Evolutionary conservation across 2,329 filamentous ascomycete species (phyloP).

Genomic region (Bipolaris oryzae): DNA sequence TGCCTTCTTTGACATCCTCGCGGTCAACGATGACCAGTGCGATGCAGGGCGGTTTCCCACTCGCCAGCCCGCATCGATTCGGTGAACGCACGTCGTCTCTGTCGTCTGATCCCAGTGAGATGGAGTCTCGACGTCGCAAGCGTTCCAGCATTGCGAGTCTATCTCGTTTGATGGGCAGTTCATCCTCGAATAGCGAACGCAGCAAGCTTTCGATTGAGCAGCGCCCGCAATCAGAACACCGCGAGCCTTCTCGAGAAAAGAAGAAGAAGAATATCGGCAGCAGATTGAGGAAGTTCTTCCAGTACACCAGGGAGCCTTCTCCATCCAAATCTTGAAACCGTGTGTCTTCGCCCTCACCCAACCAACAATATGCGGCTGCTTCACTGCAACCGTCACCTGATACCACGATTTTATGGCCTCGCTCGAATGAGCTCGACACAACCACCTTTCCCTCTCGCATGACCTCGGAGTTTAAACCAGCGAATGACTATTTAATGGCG

Average conservation of each 20-base stretch:
- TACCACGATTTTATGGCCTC: conserved; percentile 46
- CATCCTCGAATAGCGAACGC: conserved; percentile 68
- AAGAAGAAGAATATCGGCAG: conserved; percentile 74
- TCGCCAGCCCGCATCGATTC: conserved; percentile 50
- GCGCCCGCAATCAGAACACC: conserved; percentile 55
- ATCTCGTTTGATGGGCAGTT: conserved; percentile 74
- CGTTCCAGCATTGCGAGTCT: conserved; percentile 78
- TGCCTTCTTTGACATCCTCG: conserved; percentile 76
- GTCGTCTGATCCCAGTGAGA: conserved; percentile 49
- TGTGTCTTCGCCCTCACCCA: conserved; percentile 21
- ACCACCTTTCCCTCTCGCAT: conserved; percentile 38
- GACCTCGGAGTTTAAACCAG: conserved; percentile 44
- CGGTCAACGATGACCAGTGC: conserved; percentile 76
- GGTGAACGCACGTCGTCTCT: conserved; percentile 51
- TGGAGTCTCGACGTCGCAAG: conserved; percentile 65
- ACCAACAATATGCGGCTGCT: conserved; percentile 26
- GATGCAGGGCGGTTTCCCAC: conserved; percentile 62
- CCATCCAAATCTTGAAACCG: conserved; percentile 29
- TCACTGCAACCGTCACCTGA: conserved; percentile 30
- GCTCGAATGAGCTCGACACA: conserved; percentile 25
- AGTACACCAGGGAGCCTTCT: conserved; percentile 50
- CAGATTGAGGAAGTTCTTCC: conserved; percentile 76
- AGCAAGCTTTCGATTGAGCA: conserved; percentile 76
- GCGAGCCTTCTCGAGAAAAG: conserved; percentile 68
- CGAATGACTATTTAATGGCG: conserved; percentile 49